These are phyloP conservation scores for Penicillium antarcticum DNA, from an alignment of 495 filamentous ascomycete genomes.

Conservation along the genomic window DNA sequence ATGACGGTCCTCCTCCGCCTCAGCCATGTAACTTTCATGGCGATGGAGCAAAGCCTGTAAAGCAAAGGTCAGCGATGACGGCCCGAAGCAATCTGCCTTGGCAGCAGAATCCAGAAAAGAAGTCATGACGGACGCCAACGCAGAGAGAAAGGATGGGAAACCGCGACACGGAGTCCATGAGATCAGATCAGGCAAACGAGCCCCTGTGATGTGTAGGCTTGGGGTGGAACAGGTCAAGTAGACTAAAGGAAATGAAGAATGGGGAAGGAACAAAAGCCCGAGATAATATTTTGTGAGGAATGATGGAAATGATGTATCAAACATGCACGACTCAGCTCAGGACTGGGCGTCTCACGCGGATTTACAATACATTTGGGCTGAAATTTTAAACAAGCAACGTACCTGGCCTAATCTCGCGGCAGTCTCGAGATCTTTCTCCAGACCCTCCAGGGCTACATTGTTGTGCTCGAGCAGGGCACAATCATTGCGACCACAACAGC, in stretches of 20 bases:
- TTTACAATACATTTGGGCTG: neutral
- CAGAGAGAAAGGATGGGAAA: conserved; percentile 31
- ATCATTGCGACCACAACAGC: conserved; percentile 80
- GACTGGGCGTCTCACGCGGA: neutral
- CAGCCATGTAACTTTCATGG: conserved; percentile 89
- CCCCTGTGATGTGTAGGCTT: neutral
- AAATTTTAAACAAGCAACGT: conserved; percentile 25
- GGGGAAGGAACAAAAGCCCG: neutral
- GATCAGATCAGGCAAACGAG: neutral
- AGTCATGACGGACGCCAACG: conserved; percentile 40
- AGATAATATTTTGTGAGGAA: conserved; percentile 4
- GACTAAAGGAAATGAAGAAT: conserved; percentile 2
- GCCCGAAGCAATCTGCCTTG: conserved; percentile 17
- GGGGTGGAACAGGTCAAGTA: neutral
- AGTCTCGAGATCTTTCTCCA: conserved; percentile 82
- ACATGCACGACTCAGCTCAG: conserved; percentile 18
- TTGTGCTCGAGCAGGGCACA: conserved; percentile 80
- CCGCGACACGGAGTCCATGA: conserved; percentile 15
- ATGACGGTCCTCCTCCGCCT: conserved; percentile 77
- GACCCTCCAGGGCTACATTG: conserved; percentile 67
- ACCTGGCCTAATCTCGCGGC: conserved; percentile 90
- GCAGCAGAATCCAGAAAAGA: conserved; percentile 17
- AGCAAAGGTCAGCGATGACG: conserved; percentile 63
- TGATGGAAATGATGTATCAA: conserved; percentile 22
- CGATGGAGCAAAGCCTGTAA: conserved; percentile 85